phyloP scores from a whole-genome alignment of 2,329 filamentous ascomycete genomes.

The Aspergillus sp. region DNA sequence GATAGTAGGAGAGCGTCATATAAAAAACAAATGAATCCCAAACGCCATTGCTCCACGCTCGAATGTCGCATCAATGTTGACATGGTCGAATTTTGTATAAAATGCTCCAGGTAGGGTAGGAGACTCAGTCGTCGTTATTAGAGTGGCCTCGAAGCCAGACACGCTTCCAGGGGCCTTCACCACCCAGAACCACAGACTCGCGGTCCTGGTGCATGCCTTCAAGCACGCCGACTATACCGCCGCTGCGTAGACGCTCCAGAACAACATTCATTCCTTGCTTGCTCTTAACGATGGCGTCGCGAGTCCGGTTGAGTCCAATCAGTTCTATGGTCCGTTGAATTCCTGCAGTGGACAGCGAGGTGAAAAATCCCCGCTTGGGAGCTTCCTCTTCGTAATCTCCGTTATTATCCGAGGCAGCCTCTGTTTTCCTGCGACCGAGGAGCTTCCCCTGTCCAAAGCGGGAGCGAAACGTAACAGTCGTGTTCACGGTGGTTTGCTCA shows the following conservation, averaged over 20 bases:
- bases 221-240: slow-evolving; percentile 67
- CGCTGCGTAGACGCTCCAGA: slow-evolving; percentile 61
- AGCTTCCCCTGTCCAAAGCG: slow-evolving; percentile 59
- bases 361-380: slow-evolving; percentile 57
- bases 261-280: slow-evolving; percentile 68
- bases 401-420: slow-evolving; percentile 35
- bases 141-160: slow-evolving; percentile 39
- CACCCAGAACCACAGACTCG: slow-evolving; percentile 38
- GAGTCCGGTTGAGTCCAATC: slow-evolving; percentile 60
- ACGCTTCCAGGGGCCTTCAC: slow-evolving; percentile 43
- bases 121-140: slow-evolving; percentile 30
- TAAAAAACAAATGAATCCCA: slow-evolving; percentile 13
- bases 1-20: slow-evolving; percentile 23
- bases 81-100: background rate
- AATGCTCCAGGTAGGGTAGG: background rate
- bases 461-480: slow-evolving; percentile 62
- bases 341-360: slow-evolving; percentile 58
- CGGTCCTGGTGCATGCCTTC: slow-evolving; percentile 68
- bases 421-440: slow-evolving; percentile 42
- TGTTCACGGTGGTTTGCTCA: slow-evolving; percentile 57
- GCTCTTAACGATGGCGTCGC: slow-evolving; percentile 61
- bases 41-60: slow-evolving; percentile 28
- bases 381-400: slow-evolving; percentile 51
- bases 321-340: slow-evolving; percentile 65
- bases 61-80: slow-evolving; percentile 21